Conservation (phyloP, 192 early-diverging fungal species). For the Entomortierella beljakovae region DNA sequence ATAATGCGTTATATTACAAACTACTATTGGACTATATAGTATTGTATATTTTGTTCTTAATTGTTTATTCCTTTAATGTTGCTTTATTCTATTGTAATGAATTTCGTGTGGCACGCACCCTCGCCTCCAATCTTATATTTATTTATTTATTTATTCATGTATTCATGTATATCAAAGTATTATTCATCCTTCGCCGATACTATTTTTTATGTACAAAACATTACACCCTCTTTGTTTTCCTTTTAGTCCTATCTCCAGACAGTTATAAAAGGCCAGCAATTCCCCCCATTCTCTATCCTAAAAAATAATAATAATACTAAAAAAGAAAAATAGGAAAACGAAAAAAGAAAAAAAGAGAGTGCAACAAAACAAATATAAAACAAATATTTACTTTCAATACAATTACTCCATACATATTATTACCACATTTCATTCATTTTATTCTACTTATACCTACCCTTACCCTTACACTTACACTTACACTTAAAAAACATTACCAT, state of each 20-base stretch:
- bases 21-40: too few relatives aligned
- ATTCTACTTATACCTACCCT: neutral
- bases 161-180: too few relatives aligned
- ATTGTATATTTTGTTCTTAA: too few relatives aligned
- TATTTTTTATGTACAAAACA: neutral
- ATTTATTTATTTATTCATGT: neutral
- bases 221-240: neutral
- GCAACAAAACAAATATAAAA: neutral
- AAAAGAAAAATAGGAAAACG: constrained; percentile 7
- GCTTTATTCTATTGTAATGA: too few relatives aligned
- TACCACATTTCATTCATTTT: neutral
- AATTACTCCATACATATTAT: neutral
- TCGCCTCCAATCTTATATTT: constrained; percentile 1
- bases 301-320: too few relatives aligned
- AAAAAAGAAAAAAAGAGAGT: constrained; percentile 2
- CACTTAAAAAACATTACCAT: neutral
- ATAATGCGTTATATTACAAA: too few relatives aligned
- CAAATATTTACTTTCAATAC: neutral
- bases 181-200: too few relatives aligned
- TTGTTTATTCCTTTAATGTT: too few relatives aligned
- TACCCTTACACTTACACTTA: neutral
- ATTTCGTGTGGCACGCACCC: constrained; percentile 8
- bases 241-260: neutral
- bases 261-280: constrained; percentile 11
- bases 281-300: neutral